Evolutionary conservation across 139 green algal genomes (phyloP).

Genomic region (Ettlia oleoabundans): DNA sequence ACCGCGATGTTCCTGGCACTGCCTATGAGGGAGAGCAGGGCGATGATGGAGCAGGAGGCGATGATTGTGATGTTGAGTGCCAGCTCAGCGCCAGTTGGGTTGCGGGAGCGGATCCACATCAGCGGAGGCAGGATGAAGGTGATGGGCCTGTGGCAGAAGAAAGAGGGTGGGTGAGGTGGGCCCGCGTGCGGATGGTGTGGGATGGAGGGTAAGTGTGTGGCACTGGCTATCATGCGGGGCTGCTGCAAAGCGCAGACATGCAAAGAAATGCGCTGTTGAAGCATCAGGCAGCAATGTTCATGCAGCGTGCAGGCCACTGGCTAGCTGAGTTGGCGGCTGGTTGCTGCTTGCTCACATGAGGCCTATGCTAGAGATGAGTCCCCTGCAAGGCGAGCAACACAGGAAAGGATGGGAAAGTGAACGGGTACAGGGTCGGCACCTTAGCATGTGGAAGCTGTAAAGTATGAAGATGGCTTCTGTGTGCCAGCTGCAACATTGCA

Average conservation of each 20-base stretch:
- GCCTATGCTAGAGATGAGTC: conserved; percentile 13
- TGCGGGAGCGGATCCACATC: conserved; percentile 46
- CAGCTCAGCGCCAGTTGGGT: conserved; percentile 29
- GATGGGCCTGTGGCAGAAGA: conserved; percentile 39
- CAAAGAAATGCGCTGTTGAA: too few relatives aligned
- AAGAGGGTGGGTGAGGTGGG: neutral
- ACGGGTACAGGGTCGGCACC: too few relatives aligned
- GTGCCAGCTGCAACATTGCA: too few relatives aligned
- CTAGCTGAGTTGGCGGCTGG: too few relatives aligned
- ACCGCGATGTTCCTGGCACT: conserved; percentile 48
- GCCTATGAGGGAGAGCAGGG: conserved; percentile 46
- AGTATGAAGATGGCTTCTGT: too few relatives aligned
- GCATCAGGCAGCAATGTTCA: conserved; percentile 3
- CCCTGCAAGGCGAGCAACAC: neutral
- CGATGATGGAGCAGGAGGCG: conserved; percentile 31
- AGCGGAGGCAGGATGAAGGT: conserved; percentile 58
- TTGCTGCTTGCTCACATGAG: conserved; percentile 9
- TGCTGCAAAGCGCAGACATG: too few relatives aligned
- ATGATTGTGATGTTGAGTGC: conserved; percentile 40
- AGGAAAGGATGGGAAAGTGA: neutral
- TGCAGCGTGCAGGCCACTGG: neutral
- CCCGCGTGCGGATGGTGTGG: neutral
- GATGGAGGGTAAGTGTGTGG: conserved; percentile 6
- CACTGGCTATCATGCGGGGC: too few relatives aligned
- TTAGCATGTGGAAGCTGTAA: too few relatives aligned